Conservation (phyloP, 2,329 filamentous ascomycete species). For the Fusarium sp. region DNA sequence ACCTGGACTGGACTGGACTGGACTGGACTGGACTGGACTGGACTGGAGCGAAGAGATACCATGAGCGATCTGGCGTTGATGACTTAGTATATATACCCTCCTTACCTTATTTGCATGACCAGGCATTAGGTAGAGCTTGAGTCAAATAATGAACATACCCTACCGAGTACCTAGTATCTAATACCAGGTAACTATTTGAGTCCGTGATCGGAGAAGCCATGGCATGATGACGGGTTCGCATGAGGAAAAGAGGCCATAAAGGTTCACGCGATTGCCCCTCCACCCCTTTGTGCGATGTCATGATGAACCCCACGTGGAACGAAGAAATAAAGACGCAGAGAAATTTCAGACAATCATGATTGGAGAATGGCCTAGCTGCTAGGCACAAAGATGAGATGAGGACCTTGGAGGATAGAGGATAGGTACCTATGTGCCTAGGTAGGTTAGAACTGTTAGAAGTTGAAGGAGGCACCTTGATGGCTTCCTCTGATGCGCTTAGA, state of each 20-base stretch:
- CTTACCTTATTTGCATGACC: conserved; percentile 22
- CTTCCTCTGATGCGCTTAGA: conserved; percentile 9
- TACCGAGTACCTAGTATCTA: conserved; percentile 4
- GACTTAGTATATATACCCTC: conserved; percentile 21
- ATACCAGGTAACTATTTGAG: too few relatives aligned
- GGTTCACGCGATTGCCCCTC: conserved; percentile 32
- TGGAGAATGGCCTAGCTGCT: conserved; percentile 14
- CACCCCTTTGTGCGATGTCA: conserved; percentile 21
- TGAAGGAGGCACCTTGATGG: conserved; percentile 33
- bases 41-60: conserved; percentile 41
- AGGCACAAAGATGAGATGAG: neutral
- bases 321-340: neutral
- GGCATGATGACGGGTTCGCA: conserved; percentile 10
- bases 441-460: neutral
- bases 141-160: conserved; percentile 33
- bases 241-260: conserved; percentile 26
- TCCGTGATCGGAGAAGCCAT: conserved; percentile 2
- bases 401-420: conserved; percentile 19
- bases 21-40: neutral
- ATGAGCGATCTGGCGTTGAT: conserved; percentile 41
- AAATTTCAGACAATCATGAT: conserved; percentile 6
- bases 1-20: too few relatives aligned
- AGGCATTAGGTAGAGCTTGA: conserved; percentile 16
- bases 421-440: too few relatives aligned
- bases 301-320: conserved; percentile 24